Base-by-base conservation (phyloP, 495 filamentous ascomycete species). In the Symbiotaphrina buchneri region DNA sequence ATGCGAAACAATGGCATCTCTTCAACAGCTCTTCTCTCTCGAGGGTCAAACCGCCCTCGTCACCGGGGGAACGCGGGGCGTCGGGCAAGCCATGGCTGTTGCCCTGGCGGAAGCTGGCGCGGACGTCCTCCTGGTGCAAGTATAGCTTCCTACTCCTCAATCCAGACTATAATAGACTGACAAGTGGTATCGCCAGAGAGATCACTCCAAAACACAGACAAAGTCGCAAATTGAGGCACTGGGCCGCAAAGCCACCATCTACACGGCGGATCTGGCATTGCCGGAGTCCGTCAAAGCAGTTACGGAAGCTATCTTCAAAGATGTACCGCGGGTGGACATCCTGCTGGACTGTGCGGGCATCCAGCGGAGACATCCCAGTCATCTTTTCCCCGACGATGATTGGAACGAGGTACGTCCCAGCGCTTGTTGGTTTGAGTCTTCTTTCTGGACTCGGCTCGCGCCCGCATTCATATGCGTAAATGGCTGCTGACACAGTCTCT, bases 331-430 rank as follows among this genome's bases (percentile, higher is more conserved):
- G 47, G 59, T 75, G 45, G 47, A 71, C 39, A 82, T 91, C 43
- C 61, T 92, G 2, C 53, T 91, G 32, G 91, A 83, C 54, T 81
- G 74, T 49, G 83, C 77, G 7, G 82, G 82, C 11, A 83, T 92
- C 48, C 77, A 91, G 45, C 59, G 71, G 18, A 62, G 84, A 7
- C 76, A 91, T 43, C 65, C 83, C 0, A 65, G 71, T 28, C 66
- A 82, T 29, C 34, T 60, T 36, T 94, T 93, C 51, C 84, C 83
- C 0, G 67, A 76, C 38, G 54, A 59, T 27, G 82, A 91, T 54
- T 94, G 81, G 65, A 66, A 77, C 41, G 71, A 77, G 49, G 66
- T 68, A 32, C 30, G 43, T 43, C 23, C 7, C 14, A 28, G 10
- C 22, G 7, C 10, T n/a, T n/a, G n/a, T n/a, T n/a, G n/a, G 8